Evolutionary conservation across 768 basidiomycete genomes (phyloP), one percentile per base, ranked within the genome.

Genomic region (Amylocystis lapponica): DNA sequence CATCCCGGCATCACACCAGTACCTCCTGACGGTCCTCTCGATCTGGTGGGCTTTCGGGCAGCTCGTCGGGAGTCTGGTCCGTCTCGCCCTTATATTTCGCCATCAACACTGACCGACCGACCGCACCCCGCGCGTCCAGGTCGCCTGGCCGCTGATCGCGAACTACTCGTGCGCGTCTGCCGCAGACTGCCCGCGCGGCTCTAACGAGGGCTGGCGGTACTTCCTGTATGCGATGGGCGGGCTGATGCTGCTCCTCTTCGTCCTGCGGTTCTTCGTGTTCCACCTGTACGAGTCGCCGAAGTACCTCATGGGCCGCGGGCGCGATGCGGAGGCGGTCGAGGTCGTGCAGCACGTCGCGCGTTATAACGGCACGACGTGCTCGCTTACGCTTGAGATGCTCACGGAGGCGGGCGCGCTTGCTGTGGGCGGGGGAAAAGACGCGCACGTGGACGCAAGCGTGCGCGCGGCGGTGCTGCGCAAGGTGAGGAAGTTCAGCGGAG

Each of bases 31-130:
- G 0, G 65, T 87, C 12, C 69, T 88, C 14, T 85, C 84, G 0
- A 75, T 86, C 27, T 88, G 82, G 81, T 89, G 86, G 86, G 80
- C 82, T 5, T 68, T 87, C 26, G 84, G 84, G 2, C 86, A 86
- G 56, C 70, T 86, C 1, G 55, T 83, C 36, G 81, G 77, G 14
- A 74, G 70, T 50, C 52, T 74, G 38, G 71, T 71, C 27, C 60
- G 37, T 26, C 16, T 17, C 20, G 21, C 21, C 8, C 13, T 27
- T 31, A 27, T 23, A 10, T 13, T 27, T n/a, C 23, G 25, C 10
- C 30, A 8, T n/a, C 1, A 11, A 27, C 20, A n/a, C 30, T 3
- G 19, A 20, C 29, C 27, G 1, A 14, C 7, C 33, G n/a, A 26
- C 32, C n/a, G n/a, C 4, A 48, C 4, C 10, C 21, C 25, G 12